These are phyloP conservation scores for Thermothelomyces thermophilus DNA, from an alignment of 2,329 filamentous ascomycete species.

Conservation along the genomic window DNA sequence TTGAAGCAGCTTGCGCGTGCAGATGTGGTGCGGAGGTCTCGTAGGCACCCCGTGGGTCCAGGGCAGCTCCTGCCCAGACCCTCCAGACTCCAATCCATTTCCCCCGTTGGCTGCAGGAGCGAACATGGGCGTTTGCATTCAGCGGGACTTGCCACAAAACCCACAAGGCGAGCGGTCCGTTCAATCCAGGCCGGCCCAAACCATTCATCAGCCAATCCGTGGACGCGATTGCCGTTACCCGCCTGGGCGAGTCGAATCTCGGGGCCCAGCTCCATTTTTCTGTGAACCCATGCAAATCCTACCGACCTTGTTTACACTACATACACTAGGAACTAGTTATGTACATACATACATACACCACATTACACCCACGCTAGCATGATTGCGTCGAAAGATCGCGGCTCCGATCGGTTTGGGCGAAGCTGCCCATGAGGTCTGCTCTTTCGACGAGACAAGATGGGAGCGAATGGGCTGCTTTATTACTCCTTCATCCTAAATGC, in stretches of 20 bases:
- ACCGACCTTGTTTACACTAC: too few relatives aligned
- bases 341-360: too few relatives aligned
- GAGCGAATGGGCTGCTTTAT: background rate
- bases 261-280: conserved; percentile 1
- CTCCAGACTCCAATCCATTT: background rate
- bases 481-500: background rate
- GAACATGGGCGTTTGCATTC: conserved; percentile 7
- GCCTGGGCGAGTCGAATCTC: background rate
- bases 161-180: conserved; percentile 21
- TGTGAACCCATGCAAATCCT: conserved; percentile 1
- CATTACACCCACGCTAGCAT: too few relatives aligned
- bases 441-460: background rate
- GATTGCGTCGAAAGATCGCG: background rate
- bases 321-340: too few relatives aligned
- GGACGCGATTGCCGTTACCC: conserved; percentile 8
- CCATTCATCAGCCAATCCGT: conserved; percentile 4
- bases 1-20: background rate
- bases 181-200: background rate
- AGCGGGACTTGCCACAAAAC: conserved; percentile 17
- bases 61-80: background rate
- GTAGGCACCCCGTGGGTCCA: background rate
- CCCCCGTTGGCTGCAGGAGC: conserved; percentile 9
- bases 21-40: background rate
- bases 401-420: background rate
- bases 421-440: background rate